These are phyloP conservation scores for Filobasidium floriforme DNA, from an alignment of 768 basidiomycete species.

Conservation along the genomic window DNA sequence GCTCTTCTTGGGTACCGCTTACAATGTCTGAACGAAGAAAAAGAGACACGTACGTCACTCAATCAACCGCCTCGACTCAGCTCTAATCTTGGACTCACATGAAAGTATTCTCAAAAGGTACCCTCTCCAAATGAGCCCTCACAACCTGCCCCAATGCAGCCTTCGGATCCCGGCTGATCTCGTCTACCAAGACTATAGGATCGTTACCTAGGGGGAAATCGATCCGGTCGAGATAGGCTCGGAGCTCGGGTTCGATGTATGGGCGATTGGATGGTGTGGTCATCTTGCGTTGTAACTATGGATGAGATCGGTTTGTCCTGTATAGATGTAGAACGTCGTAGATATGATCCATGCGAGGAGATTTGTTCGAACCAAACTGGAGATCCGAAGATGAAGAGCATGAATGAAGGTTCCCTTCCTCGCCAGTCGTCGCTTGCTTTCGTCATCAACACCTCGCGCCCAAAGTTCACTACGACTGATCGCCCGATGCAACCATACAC, in stretches of 20 bases:
- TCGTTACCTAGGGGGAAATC: slow-evolving; percentile 8
- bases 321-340: background rate
- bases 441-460: too few species aligned
- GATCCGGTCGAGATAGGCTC: slow-evolving; percentile 9
- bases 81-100: slow-evolving; percentile 1
- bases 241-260: slow-evolving; percentile 16
- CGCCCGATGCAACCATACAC: too few species aligned
- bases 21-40: slow-evolving; percentile 8
- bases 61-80: background rate
- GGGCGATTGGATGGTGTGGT: slow-evolving; percentile 21
- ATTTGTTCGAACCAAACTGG: too few species aligned
- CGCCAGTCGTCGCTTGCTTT: too few species aligned
- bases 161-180: slow-evolving; percentile 4
- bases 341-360: too few species aligned
- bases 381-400: too few species aligned
- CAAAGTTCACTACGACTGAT: too few species aligned
- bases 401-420: too few species aligned
- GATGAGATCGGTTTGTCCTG: background rate
- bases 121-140: slow-evolving; percentile 5
- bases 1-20: background rate
- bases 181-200: background rate
- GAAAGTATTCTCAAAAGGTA: slow-evolving; percentile 22
- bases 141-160: background rate
- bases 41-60: background rate
- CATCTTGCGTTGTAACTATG: background rate